Conservation (phyloP, 441 rosid genomes). For the Euphorbia celastroides region DNA sequence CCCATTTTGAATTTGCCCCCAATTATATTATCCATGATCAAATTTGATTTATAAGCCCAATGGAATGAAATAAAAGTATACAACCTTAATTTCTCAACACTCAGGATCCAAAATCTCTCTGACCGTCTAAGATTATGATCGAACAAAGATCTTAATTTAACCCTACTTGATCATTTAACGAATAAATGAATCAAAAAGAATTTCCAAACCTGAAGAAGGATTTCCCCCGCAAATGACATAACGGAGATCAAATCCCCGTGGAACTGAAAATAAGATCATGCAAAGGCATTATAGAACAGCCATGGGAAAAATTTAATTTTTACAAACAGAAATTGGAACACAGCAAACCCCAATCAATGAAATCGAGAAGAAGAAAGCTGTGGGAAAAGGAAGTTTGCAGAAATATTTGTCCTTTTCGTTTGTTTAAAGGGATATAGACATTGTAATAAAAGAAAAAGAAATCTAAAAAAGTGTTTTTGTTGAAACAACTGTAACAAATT, state of each 20-base stretch:
- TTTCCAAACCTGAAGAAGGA: neutral
- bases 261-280: slow-evolving; percentile 1
- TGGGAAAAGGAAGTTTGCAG: neutral
- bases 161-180: neutral
- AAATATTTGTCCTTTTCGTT: neutral
- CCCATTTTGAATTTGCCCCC: slow-evolving; percentile 91
- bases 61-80: slow-evolving; percentile 1
- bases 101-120: slow-evolving; percentile 14
- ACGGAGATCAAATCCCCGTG: slow-evolving; percentile 14
- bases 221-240: slow-evolving; percentile 8
- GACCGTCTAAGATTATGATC: slow-evolving; percentile 4
- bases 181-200: neutral
- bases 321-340: neutral
- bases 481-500: slow-evolving; percentile 14
- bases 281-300: neutral
- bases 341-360: neutral
- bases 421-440: neutral
- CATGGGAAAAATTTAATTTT: neutral
- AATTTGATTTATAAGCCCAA: slow-evolving; percentile 8
- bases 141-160: neutral
- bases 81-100: neutral
- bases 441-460: slow-evolving; percentile 2
- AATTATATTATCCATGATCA: slow-evolving; percentile 72
- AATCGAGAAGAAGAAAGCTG: neutral
- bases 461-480: slow-evolving; percentile 5